These are phyloP conservation scores for Clavaria fumosa DNA, from an alignment of 768 basidiomycete species.

Conservation along the genomic window DNA sequence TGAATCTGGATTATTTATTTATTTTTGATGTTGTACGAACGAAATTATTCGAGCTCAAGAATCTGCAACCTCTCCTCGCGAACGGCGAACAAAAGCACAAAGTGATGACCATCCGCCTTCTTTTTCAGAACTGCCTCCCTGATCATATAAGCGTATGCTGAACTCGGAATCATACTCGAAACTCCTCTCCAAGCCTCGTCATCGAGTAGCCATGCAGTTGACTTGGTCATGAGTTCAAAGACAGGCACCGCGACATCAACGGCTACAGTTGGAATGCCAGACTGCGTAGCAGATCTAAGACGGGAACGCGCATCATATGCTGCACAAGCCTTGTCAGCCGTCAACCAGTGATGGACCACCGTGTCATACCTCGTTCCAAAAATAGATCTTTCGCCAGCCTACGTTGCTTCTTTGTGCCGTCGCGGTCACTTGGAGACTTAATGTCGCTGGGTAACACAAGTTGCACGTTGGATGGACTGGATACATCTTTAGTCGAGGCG, in stretches of 20 bases:
- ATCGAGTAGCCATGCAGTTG: conserved; percentile 49
- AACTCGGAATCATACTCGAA: conserved; percentile 32
- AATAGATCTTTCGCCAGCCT: conserved; percentile 58
- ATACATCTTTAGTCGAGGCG: conserved; percentile 24
- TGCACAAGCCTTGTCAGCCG: conserved; percentile 13
- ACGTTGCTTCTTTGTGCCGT: conserved; percentile 59
- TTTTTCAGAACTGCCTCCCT: conserved; percentile 49
- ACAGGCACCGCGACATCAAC: conserved; percentile 47
- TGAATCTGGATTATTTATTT: too few relatives aligned
- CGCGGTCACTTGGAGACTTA: too few relatives aligned
- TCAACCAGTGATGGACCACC: neutral
- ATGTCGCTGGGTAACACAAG: conserved; percentile 53
- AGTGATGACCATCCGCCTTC: conserved; percentile 47
- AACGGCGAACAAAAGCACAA: conserved; percentile 48
- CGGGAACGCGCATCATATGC: conserved; percentile 49
- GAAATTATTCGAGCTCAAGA: conserved; percentile 1
- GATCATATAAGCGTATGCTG: conserved; percentile 50
- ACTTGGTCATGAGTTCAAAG: conserved; percentile 49
- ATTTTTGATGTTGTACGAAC: too few relatives aligned
- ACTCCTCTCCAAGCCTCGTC: conserved; percentile 63
- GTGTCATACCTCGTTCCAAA: conserved; percentile 42
- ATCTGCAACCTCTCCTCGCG: conserved; percentile 57
- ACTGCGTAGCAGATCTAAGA: conserved; percentile 42
- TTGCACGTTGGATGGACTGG: conserved; percentile 34
- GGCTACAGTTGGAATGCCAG: conserved; percentile 51